A percentile compares a stretch with the other conserved stretches of the same genome.
Evolutionary conservation across 179 eudicot genomes (phyloP).

Genomic region (Beta lomatogona): DNA sequence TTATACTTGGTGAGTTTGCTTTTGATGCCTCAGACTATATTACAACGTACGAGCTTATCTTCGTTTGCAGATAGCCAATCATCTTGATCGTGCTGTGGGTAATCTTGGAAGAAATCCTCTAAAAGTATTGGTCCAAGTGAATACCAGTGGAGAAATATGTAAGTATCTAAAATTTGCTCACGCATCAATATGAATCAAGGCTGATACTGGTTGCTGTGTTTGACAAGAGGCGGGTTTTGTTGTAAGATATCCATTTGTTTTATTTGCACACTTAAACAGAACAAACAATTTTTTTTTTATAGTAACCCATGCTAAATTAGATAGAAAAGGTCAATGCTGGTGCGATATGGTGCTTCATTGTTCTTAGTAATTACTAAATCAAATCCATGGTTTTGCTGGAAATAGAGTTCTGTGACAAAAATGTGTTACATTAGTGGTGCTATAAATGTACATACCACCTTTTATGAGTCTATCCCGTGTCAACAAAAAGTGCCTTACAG

Average conservation of each 20-base stretch:
- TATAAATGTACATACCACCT: not conserved
- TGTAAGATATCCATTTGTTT: not conserved
- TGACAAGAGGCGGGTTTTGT: not conserved
- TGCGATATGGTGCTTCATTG: not conserved
- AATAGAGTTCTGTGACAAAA: not conserved
- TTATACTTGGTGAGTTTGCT: not conserved
- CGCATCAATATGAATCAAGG: not conserved
- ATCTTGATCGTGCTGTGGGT: constrained; percentile 75
- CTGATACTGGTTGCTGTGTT: not conserved
- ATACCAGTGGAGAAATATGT: constrained; percentile 96
- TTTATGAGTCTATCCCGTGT: not conserved
- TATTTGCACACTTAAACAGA: not conserved
- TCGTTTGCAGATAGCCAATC: constrained; percentile 75
- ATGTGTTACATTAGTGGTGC: not conserved
- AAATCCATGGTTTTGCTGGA: not conserved
- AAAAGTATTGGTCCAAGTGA: constrained; percentile 88
- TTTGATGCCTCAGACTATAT: not conserved
- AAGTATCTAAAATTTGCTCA: constrained; percentile 36
- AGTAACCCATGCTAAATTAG: not conserved
- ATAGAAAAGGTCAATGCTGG: not conserved
- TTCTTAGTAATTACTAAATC: not conserved
- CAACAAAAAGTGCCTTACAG: not conserved
- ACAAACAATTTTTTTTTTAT: not conserved
- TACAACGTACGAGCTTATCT: not conserved
- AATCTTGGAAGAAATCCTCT: constrained; percentile 80